Percentiles rank a stretch among this genome's conserved stretches.
Evolutionary conservation across 345 rosid genomes (phyloP).

Genomic region (Citrus trifoliata): DNA sequence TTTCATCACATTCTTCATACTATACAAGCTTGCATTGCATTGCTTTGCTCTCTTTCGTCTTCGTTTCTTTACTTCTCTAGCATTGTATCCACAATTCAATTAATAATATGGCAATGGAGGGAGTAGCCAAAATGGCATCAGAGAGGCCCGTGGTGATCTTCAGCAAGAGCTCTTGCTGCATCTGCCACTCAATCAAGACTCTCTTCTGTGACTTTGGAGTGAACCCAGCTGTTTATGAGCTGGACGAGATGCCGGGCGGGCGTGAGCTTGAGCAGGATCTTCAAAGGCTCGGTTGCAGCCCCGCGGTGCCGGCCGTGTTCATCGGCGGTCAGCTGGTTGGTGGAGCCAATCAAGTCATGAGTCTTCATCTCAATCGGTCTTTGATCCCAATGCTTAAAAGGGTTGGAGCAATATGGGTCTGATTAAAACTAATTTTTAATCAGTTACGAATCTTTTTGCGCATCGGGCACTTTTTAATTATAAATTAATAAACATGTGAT

Average conservation of each 20-base stretch:
- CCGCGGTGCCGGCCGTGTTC: slow-evolving; percentile 69
- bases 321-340: slow-evolving; percentile 83
- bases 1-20: background rate
- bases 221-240: slow-evolving; percentile 63
- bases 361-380: slow-evolving; percentile 74
- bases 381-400: slow-evolving; percentile 73
- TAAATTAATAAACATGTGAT: slow-evolving; percentile 13
- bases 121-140: slow-evolving; percentile 58
- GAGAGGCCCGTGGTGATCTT: slow-evolving; percentile 97
- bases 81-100: background rate
- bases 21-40: background rate
- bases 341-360: slow-evolving; percentile 84
- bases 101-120: slow-evolving; percentile 43
- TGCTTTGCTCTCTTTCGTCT: background rate
- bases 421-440: slow-evolving; percentile 2
- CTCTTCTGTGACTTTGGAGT: slow-evolving; percentile 73
- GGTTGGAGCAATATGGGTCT: slow-evolving; percentile 90
- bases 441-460: background rate
- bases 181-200: slow-evolving; percentile 85
- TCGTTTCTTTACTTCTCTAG: background rate
- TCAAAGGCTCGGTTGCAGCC: slow-evolving; percentile 62
- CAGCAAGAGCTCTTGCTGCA: slow-evolving; percentile 91
- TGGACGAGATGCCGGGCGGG: slow-evolving; percentile 65
- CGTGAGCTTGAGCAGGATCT: slow-evolving; percentile 78
- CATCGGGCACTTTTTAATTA: slow-evolving; percentile 7